phyloP scores from a whole-genome alignment of 352 stramenopile genomes.

The Blastocystis sp. region DNA sequence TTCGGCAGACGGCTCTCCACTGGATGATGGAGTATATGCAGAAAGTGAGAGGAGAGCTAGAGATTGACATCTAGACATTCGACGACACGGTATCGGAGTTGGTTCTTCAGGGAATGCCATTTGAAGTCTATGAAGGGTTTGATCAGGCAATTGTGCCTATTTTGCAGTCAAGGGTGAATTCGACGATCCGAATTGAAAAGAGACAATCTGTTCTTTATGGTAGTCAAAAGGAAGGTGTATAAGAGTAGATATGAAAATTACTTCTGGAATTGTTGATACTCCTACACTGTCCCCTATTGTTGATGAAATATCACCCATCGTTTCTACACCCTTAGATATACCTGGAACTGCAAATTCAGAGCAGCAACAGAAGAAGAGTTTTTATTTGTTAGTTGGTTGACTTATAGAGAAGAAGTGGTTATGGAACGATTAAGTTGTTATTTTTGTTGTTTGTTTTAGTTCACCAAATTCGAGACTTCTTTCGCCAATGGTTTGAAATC shows the following conservation, averaged over 20 bases:
- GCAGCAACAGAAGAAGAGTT: slow-evolving; percentile 1
- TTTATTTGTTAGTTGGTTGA: background rate
- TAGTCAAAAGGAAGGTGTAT: background rate
- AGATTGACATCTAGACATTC: background rate
- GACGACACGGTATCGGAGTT: background rate
- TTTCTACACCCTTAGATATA: background rate
- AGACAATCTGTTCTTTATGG: slow-evolving; percentile 22
- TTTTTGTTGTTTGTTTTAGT: slow-evolving; percentile 41
- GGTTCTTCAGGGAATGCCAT: slow-evolving; percentile 10
- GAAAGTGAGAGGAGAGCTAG: background rate
- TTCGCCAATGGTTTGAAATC: background rate
- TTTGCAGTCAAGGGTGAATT: slow-evolving; percentile 16
- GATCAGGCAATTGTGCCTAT: slow-evolving; percentile 44
- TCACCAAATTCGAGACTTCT: slow-evolving; percentile 9
- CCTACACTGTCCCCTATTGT: background rate
- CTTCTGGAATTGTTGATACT: background rate
- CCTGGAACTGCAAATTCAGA: background rate
- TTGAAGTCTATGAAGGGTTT: slow-evolving; percentile 57
- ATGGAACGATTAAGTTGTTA: slow-evolving; percentile 37
- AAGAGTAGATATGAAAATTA: slow-evolving; percentile 43
- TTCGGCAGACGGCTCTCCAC: background rate
- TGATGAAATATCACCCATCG: background rate
- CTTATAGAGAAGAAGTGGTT: slow-evolving; percentile 43
- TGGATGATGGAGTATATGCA: slow-evolving; percentile 42
- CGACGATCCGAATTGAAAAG: background rate